phyloP scores from a whole-genome alignment of 345 rosid genomes.

The Hirschfeldia incana region DNA sequence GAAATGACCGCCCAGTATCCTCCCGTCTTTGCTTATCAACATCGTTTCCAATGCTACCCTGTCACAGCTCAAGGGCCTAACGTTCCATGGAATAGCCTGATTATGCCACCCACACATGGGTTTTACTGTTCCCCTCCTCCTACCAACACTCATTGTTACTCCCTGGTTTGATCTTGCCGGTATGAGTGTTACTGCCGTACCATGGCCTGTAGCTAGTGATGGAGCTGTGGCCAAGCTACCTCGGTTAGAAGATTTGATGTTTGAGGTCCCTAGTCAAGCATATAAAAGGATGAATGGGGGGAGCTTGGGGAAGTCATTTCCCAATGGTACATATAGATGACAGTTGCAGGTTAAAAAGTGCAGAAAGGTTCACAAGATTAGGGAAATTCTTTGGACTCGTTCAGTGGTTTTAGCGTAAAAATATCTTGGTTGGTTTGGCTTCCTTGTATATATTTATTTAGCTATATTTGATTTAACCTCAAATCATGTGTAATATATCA shows the following conservation, averaged over 20 bases:
- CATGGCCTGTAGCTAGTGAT: slow-evolving; percentile 32
- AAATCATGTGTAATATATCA: slow-evolving; percentile 27
- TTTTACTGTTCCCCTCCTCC: slow-evolving; percentile 39
- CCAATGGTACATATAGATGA: slow-evolving; percentile 22
- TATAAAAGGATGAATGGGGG: slow-evolving; percentile 21
- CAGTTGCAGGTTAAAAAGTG: slow-evolving; percentile 19
- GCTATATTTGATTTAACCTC: slow-evolving; percentile 8
- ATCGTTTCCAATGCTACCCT: slow-evolving; percentile 44
- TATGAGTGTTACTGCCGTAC: slow-evolving; percentile 21
- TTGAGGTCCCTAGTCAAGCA: slow-evolving; percentile 18
- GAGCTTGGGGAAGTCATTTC: slow-evolving; percentile 14
- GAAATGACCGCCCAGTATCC: slow-evolving; percentile 35
- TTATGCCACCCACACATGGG: slow-evolving; percentile 42
- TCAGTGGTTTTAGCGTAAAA: slow-evolving; percentile 8
- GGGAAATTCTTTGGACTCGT: slow-evolving; percentile 27
- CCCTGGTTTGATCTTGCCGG: slow-evolving; percentile 30
- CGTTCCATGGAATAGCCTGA: slow-evolving; percentile 41
- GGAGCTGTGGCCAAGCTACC: slow-evolving; percentile 29
- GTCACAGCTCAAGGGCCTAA: slow-evolving; percentile 40
- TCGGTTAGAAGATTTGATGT: slow-evolving; percentile 32
- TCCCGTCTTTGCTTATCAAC: slow-evolving; percentile 33
- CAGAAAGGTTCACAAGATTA: slow-evolving; percentile 21
- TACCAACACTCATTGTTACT: slow-evolving; percentile 36
- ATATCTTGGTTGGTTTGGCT: slow-evolving; percentile 23
- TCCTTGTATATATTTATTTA: slow-evolving; percentile 28